phyloP scores from a whole-genome alignment of 202 grass and related monocot genomes.

The Dendrocalamus latiflorus region DNA sequence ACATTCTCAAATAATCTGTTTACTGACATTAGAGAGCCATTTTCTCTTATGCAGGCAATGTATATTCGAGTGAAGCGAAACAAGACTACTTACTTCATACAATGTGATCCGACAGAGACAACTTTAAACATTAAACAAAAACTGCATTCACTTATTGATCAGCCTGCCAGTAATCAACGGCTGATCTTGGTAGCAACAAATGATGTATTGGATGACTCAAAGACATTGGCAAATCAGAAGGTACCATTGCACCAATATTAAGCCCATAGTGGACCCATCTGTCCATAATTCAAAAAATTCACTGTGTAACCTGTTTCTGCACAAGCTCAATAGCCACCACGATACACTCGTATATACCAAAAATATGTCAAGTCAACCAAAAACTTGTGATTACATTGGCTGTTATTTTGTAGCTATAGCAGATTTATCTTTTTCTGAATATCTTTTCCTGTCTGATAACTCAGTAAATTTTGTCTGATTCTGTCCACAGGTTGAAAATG shows the following conservation, averaged over 20 bases:
- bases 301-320: not conserved
- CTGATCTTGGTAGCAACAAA: slow-evolving; percentile 50
- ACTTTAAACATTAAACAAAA: slow-evolving; percentile 67
- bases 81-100: slow-evolving; percentile 72
- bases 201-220: slow-evolving; percentile 57
- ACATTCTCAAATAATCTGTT: not conserved
- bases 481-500: slow-evolving; percentile 67
- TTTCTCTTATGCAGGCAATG: slow-evolving; percentile 49
- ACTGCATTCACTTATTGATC: slow-evolving; percentile 51
- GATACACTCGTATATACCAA: not conserved
- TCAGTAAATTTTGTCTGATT: not conserved
- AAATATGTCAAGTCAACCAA: not conserved
- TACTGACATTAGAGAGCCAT: not conserved
- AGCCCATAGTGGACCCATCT: not conserved
- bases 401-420: not conserved
- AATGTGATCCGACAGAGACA: slow-evolving; percentile 75
- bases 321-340: not conserved
- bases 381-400: not conserved
- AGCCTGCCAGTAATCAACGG: slow-evolving; percentile 46
- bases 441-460: not conserved
- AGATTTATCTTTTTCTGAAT: not conserved
- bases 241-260: slow-evolving; percentile 26
- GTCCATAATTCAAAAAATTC: not conserved
- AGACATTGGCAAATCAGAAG: slow-evolving; percentile 42
- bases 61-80: slow-evolving; percentile 81